phyloP scores from a whole-genome alignment of 2,329 filamentous ascomycete species.

The Claviceps lovelessii region DNA sequence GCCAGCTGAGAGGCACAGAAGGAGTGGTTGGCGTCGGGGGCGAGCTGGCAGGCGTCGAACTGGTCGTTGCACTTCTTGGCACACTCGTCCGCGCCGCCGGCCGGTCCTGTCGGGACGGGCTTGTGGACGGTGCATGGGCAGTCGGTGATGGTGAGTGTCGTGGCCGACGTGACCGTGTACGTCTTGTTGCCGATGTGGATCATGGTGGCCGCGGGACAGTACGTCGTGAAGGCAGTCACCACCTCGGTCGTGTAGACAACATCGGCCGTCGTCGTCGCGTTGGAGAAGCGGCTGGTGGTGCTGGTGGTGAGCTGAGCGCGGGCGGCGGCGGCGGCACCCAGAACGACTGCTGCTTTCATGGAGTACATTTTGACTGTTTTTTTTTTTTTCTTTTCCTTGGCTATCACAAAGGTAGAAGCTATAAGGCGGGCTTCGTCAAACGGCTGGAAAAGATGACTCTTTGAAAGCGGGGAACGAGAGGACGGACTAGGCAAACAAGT shows the following conservation, averaged over 20 bases:
- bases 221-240: constrained; percentile 50
- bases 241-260: constrained; percentile 45
- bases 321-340: constrained; percentile 1
- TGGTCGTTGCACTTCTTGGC: constrained; percentile 8
- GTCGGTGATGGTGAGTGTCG: neutral
- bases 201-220: constrained; percentile 45
- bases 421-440: no score
- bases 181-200: neutral
- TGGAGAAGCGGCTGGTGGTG: neutral
- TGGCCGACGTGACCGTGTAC: neutral
- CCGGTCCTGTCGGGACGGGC: neutral
- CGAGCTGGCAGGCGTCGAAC: constrained; percentile 10
- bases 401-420: no score
- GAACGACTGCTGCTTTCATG: neutral
- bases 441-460: no score
- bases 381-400: no score
- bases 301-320: neutral
- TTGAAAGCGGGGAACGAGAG: no score
- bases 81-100: constrained; percentile 5
- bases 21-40: constrained; percentile 11
- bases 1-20: constrained; percentile 13
- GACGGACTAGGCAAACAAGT: no score
- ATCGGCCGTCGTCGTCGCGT: constrained; percentile 11
- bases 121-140: neutral
- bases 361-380: neutral